phyloP scores from a whole-genome alignment of 228 moss, liverwort and hornwort genomes.

The Sphagnum magellanicum region DNA sequence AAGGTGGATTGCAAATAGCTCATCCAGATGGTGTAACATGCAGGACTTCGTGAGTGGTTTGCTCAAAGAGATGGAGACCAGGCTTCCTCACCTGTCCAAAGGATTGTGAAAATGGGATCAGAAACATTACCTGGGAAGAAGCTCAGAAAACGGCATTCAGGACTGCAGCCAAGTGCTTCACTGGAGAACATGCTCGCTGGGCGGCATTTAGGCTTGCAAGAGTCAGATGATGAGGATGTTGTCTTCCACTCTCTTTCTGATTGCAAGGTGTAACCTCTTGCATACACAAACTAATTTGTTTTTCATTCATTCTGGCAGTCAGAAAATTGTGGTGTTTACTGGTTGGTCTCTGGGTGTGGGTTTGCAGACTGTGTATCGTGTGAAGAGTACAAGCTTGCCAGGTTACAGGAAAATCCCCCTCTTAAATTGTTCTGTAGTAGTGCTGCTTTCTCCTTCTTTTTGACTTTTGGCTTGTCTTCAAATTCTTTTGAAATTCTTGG shows the following conservation, averaged over 20 bases:
- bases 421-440: no score
- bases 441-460: no score
- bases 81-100: conserved; percentile 36
- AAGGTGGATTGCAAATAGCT: no score
- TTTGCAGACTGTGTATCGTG: conserved; percentile 26
- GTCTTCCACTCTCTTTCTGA: conserved; percentile 36
- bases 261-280: conserved; percentile 24
- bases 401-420: conserved; percentile 13
- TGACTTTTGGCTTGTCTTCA: no score
- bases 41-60: conserved; percentile 89
- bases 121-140: conserved; percentile 31
- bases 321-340: background rate
- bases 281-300: background rate
- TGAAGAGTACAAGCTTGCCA: conserved; percentile 12
- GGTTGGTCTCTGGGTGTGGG: conserved; percentile 4
- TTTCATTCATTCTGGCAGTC: no score
- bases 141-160: conserved; percentile 25
- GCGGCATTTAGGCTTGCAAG: conserved; percentile 32
- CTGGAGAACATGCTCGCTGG: conserved; percentile 34
- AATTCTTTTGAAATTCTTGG: no score
- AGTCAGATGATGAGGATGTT: conserved; percentile 65
- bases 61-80: conserved; percentile 51
- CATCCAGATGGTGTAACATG: no score
- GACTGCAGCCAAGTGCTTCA: conserved; percentile 33
- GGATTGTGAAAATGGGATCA: conserved; percentile 46